These are phyloP conservation scores for Pythium oligandrum DNA, from an alignment of 352 stramenopile species.

Conservation along the genomic window DNA sequence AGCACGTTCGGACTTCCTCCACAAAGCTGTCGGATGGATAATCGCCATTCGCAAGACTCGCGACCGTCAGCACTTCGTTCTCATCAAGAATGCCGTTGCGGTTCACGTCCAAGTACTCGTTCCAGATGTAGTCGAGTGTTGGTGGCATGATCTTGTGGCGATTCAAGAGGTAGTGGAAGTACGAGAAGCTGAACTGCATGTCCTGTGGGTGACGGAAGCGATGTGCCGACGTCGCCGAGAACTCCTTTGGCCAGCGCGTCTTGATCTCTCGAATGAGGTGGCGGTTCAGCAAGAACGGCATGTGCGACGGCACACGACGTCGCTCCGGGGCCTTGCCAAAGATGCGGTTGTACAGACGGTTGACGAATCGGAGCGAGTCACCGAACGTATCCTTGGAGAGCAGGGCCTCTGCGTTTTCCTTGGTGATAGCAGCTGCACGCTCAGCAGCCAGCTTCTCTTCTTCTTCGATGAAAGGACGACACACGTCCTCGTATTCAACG, in stretches of 20 bases:
- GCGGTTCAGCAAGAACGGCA: constrained; percentile 93
- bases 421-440: constrained; percentile 18
- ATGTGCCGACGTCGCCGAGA: constrained; percentile 74
- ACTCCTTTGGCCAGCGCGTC: constrained; percentile 61
- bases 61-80: constrained; percentile 89
- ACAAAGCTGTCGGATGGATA: constrained; percentile 68
- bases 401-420: constrained; percentile 42
- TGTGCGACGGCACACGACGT: constrained; percentile 91
- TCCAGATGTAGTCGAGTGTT: constrained; percentile 78
- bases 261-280: constrained; percentile 89
- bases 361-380: constrained; percentile 89
- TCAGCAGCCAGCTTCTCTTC: background rate
- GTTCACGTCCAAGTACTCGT: constrained; percentile 88
- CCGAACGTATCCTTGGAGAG: constrained; percentile 90
- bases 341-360: constrained; percentile 87
- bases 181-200: constrained; percentile 95
- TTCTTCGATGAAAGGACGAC: constrained; percentile 19
- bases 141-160: constrained; percentile 71
- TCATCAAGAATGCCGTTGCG: constrained; percentile 85
- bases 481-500: constrained; percentile 72
- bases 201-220: constrained; percentile 90
- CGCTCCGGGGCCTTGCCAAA: constrained; percentile 74
- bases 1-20: constrained; percentile 54
- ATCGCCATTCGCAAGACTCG: constrained; percentile 73
- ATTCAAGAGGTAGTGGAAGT: constrained; percentile 94